Conservation (phyloP, 202 grass and related monocot species). For the Zizania palustris region DNA sequence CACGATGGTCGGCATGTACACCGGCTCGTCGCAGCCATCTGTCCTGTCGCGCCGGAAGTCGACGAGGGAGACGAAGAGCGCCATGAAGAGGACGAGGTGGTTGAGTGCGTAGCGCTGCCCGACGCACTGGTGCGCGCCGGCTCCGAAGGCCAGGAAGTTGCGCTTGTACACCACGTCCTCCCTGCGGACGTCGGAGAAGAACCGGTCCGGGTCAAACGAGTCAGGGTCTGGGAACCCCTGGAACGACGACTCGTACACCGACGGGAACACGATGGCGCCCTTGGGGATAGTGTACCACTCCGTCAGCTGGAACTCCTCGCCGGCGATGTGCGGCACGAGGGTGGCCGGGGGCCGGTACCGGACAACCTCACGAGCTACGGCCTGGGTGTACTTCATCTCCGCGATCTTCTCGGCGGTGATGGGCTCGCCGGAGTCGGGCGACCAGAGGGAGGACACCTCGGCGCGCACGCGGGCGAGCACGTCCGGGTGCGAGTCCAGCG, state of each 20-base stretch:
- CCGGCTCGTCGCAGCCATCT: constrained; percentile 64
- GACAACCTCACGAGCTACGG: constrained; percentile 84
- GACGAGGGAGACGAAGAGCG: constrained; percentile 66
- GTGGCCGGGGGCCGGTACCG: constrained; percentile 79
- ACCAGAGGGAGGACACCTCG: constrained; percentile 64
- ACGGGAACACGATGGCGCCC: constrained; percentile 90
- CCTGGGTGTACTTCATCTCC: constrained; percentile 76
- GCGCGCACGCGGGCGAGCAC: constrained; percentile 75
- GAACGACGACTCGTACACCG: constrained; percentile 87
- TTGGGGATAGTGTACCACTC: constrained; percentile 97
- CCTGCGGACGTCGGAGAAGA: constrained; percentile 64
- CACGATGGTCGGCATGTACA: constrained; percentile 90
- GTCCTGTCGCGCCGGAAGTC: constrained; percentile 66
- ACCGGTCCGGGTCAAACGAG: constrained; percentile 80
- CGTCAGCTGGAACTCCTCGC: constrained; percentile 75
- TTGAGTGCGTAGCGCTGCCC: constrained; percentile 94
- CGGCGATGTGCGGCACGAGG: constrained; percentile 86
- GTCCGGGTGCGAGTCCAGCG: constrained; percentile 84
- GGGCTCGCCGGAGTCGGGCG: constrained; percentile 60
- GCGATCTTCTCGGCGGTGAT: constrained; percentile 62
- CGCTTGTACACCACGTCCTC: constrained; percentile 86
- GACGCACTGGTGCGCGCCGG: constrained; percentile 88
- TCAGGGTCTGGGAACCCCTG: constrained; percentile 74
- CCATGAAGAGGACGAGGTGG: constrained; percentile 88
- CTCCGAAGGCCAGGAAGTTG: constrained; percentile 87